Conservation (phyloP, 257 asterid species). For the Nicotiana obtusifolia region DNA sequence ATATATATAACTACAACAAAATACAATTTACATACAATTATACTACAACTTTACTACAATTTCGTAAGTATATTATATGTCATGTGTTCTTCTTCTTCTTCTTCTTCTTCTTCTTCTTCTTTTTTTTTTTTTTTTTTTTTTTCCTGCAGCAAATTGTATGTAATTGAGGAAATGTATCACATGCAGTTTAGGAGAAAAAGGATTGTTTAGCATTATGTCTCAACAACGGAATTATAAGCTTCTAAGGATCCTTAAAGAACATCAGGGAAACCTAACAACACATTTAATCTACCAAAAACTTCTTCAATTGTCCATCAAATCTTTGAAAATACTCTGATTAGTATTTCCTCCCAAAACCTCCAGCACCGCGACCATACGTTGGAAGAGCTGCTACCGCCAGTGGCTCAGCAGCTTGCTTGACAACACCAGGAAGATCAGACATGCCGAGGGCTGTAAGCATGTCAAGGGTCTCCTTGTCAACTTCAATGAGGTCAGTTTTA, state of each 20-base stretch:
- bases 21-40: no score
- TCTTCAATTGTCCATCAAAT: neutral
- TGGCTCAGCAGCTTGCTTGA: conserved; percentile 23
- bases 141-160: neutral
- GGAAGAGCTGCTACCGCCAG: conserved; percentile 16
- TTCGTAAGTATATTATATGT: no score
- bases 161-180: neutral
- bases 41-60: no score
- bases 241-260: neutral
- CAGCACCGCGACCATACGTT: conserved; percentile 29
- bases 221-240: neutral
- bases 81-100: no score
- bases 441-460: conserved; percentile 44
- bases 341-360: conserved; percentile 30
- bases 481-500: conserved; percentile 40
- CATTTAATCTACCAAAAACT: conserved; percentile 3
- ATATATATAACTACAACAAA: no score
- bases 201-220: neutral
- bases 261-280: neutral
- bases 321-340: neutral
- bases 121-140: no score
- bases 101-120: no score
- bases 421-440: conserved; percentile 45
- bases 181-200: neutral
- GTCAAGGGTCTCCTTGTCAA: conserved; percentile 48